Conservation (phyloP, 2,329 filamentous ascomycete species). For the Colletotrichum sojae region DNA sequence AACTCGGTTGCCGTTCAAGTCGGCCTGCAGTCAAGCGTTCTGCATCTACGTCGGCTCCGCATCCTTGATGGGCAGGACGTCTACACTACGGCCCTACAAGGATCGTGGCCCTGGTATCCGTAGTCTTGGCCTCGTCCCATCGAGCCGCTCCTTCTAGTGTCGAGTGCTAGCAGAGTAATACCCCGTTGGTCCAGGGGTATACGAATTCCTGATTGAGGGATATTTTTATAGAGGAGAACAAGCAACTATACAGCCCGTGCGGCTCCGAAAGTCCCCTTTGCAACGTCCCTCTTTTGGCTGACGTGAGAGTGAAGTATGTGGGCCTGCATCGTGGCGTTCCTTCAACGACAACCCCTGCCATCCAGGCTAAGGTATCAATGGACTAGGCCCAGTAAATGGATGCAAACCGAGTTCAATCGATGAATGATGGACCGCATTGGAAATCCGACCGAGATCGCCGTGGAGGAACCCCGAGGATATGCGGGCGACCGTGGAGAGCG, state of each 20-base stretch:
- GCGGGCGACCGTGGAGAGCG: constrained; percentile 8
- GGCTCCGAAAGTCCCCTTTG: background rate
- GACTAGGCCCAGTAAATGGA: too few species aligned
- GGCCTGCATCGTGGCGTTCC: background rate
- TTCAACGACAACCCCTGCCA: background rate
- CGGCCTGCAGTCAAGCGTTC: background rate
- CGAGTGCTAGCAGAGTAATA: background rate
- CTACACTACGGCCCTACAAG: too few species aligned
- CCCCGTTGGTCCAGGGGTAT: background rate
- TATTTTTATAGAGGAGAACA: too few species aligned
- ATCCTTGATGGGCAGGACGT: background rate
- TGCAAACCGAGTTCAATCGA: too few species aligned
- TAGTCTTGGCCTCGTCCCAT: too few species aligned
- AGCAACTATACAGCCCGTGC: constrained; percentile 1
- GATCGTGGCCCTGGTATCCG: too few species aligned
- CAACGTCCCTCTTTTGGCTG: constrained; percentile 16
- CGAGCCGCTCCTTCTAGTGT: too few species aligned
- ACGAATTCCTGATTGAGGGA: background rate
- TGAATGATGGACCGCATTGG: background rate
- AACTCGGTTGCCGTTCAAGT: background rate
- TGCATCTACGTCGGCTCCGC: background rate
- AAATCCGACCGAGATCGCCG: background rate
- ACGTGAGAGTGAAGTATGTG: constrained; percentile 24
- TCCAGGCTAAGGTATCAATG: background rate
- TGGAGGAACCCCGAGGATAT: constrained; percentile 1